Evolutionary conservation across 106 monocot genomes (phyloP), one percentile per base, ranked within the genome.

Genomic region (Cymbidium sinense): DNA sequence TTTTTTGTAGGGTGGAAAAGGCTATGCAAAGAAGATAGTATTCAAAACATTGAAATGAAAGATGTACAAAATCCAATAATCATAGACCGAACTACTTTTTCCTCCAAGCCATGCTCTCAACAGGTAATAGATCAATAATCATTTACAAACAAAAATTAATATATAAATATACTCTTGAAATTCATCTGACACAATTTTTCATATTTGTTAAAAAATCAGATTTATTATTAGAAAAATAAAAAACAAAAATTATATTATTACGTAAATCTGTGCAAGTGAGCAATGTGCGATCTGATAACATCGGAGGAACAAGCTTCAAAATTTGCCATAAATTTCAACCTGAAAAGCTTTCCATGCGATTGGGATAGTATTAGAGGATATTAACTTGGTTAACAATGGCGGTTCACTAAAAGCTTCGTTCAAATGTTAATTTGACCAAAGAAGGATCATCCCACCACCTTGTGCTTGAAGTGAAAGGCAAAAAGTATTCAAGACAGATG

Each of bases 61-160:
- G 82, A 91, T 54, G 91, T 91, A 7, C n/a, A 78, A 25, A 91
- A 96, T 61, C 96, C 96, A 1, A 88, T 93, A 73, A 88, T 96
- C 81, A 96, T 96, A n/a, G 84, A 93, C 43, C 93, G 52, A 86
- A 82, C 81, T 96, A 96, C 64, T 91, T 93, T 20, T 81, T 93
- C 89, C 37, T 65, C 8, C 6, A 81, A 25, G 36, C 91, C 89
- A 33, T 96, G 91, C 50, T 1, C 79, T 4, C 50, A 85, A 34
- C 87, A 91, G 81, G 96, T 96, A 81, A 30, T 39, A n/a, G 34
- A 13, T 34, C 25, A 43, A 74, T 47, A 12, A 47, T 11, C 2
- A 47, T 2, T 47, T 13, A 2, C 47, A 13, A 47, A 47, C 15
- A 11, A 13, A 10, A 47, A 13, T 13, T 47, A 47, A 47, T 13